phyloP scores from a whole-genome alignment of 2,329 filamentous ascomycete genomes.

The Neonectria ditissima region DNA sequence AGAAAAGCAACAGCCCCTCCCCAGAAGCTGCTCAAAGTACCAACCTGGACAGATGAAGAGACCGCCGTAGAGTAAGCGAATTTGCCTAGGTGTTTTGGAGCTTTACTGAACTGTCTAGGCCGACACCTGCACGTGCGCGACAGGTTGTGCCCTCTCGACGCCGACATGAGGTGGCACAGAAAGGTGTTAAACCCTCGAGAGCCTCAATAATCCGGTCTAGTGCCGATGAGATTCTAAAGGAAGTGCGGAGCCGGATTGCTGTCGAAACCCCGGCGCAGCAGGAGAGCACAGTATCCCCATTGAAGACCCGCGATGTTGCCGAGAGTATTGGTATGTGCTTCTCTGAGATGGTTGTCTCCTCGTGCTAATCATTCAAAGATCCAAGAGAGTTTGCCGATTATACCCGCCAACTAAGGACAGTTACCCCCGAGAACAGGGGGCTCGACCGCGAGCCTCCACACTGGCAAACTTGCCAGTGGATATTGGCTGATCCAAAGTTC shows the following conservation, averaged over 20 bases:
- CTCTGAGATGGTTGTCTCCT: neutral
- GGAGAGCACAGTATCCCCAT: constrained; percentile 17
- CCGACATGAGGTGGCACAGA: constrained; percentile 19
- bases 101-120: constrained; percentile 5
- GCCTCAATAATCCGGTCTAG: constrained; percentile 32
- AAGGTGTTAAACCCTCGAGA: constrained; percentile 19
- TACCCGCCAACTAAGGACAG: constrained; percentile 23
- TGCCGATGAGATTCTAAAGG: constrained; percentile 28
- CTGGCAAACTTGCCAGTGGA: constrained; percentile 37
- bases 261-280: constrained; percentile 3
- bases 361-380: constrained; percentile 21
- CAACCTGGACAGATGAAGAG: constrained; percentile 35
- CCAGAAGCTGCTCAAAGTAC: constrained; percentile 25
- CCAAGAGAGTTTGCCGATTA: constrained; percentile 29
- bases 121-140: neutral
- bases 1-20: constrained; percentile 24
- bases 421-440: constrained; percentile 35
- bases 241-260: constrained; percentile 20
- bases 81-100: accelerated
- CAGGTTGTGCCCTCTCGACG: constrained; percentile 14
- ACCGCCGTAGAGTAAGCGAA: constrained; percentile 3
- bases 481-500: constrained; percentile 28
- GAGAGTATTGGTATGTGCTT: constrained; percentile 29
- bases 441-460: constrained; percentile 34
- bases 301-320: constrained; percentile 13